phyloP scores from a whole-genome alignment of 257 asterid species.

The Linderniella brevidens region DNA sequence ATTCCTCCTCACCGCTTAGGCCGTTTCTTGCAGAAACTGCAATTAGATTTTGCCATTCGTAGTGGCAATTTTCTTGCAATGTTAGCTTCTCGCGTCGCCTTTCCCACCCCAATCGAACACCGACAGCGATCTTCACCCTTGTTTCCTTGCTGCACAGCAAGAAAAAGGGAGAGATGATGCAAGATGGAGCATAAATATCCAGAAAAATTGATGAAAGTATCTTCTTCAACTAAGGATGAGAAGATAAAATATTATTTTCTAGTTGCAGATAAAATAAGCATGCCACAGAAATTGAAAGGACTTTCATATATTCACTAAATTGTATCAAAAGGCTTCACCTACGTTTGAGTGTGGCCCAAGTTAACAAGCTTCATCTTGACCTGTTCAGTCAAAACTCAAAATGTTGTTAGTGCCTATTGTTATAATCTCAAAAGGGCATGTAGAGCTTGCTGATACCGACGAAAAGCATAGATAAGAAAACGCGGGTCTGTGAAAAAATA shows the following conservation, averaged over 20 bases:
- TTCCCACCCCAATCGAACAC: slow-evolving; percentile 88
- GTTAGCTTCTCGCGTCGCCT: slow-evolving; percentile 48
- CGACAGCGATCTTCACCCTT: slow-evolving; percentile 55
- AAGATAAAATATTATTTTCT: too few species aligned
- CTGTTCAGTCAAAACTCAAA: slow-evolving; percentile 27
- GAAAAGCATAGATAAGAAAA: background rate
- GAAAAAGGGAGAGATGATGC: slow-evolving; percentile 4
- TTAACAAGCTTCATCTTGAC: slow-evolving; percentile 73
- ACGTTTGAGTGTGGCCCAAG: slow-evolving; percentile 88
- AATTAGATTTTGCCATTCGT: slow-evolving; percentile 72
- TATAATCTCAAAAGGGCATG: slow-evolving; percentile 4
- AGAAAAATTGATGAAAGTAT: background rate
- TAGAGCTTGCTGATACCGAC: slow-evolving; percentile 3
- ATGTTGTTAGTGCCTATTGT: slow-evolving; percentile 5
- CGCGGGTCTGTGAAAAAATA: too few species aligned
- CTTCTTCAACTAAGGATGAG: background rate
- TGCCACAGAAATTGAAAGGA: background rate
- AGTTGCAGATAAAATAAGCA: background rate
- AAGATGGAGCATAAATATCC: background rate
- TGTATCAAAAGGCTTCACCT: slow-evolving; percentile 2
- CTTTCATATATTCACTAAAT: background rate
- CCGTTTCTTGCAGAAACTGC: slow-evolving; percentile 61
- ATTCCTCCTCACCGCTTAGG: slow-evolving; percentile 50
- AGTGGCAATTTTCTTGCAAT: slow-evolving; percentile 70
- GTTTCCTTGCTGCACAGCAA: slow-evolving; percentile 50